Base-by-base conservation (phyloP, 441 rosid genomes). In the Bocquillonia castaneifolia region DNA sequence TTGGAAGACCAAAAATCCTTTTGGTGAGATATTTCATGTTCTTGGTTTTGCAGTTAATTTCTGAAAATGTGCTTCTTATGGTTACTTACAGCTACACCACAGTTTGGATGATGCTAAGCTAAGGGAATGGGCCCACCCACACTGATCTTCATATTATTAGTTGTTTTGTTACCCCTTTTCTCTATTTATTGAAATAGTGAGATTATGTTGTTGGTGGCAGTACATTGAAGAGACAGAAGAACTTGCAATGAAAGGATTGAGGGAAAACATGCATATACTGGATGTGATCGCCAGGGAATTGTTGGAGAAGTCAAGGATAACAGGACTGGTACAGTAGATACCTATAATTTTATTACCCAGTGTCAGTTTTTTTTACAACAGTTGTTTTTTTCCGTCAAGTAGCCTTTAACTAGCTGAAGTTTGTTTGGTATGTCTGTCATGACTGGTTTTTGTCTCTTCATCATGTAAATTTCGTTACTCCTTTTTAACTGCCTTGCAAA, bases 221-320 rank as follows among this genome's bases (percentile, higher is more conserved):
- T 93, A 86, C 69, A 82, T 91, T 72, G 96, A 89, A 67, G 96
- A 91, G 80, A 87, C 99, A 2, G 97, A 93, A 86, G 95, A 91
- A 76, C 92, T 93, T 78, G 96, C 99, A 22, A 79, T 91, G 84
- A 81, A 84, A 71, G 96, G 92, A 77, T 68, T 93, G 81, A 81
- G 74, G 64, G 81, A 80, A 59, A 93, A 93, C 76, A 83, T 82
- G 72, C 86, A 82, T 69, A 80, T 93, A 70, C 80, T 93, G 71
- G 97, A 93, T 73, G 70, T 84, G 57, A 83, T 93, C 73, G 81
- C 89, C 2, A 76, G 78, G 66, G 90, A 84, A 42, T 81, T 93
- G 56, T 75, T 91, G 77, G 92, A 88, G 72, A 79, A 82, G 56
- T 91, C 93, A 6, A 91, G 95, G 81, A 83, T 93, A 75, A 91